Evolutionary conservation across 1,139 yeast genomes (phyloP).

Genomic region (Pichia sp.): DNA sequence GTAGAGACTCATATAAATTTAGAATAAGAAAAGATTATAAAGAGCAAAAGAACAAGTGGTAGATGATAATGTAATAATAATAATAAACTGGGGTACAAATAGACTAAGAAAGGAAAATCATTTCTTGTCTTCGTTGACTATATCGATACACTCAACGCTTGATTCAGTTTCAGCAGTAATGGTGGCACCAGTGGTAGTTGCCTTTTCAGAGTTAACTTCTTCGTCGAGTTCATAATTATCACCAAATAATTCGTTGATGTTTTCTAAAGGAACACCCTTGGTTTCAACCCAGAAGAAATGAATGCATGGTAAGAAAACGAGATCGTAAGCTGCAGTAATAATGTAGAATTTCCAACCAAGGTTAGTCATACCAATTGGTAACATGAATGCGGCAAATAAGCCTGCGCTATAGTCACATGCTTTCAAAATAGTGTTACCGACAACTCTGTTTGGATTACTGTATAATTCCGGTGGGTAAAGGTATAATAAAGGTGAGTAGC

Average conservation of each 20-base stretch:
- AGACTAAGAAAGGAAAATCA: no score
- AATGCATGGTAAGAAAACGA: background rate
- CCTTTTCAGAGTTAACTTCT: background rate
- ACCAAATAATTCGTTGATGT: background rate
- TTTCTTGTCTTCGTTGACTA: no score
- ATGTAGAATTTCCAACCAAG: constrained; percentile 2
- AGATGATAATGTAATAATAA: no score
- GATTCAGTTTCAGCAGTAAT: no score
- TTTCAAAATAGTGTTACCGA: constrained; percentile 1
- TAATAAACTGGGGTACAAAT: no score
- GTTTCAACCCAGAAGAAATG: constrained; percentile 1
- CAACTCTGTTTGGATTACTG: constrained; percentile 3
- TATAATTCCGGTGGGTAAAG: constrained; percentile 2
- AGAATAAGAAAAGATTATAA: no score
- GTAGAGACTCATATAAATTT: no score
- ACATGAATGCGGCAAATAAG: constrained; percentile 1
- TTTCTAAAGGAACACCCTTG: constrained; percentile 1
- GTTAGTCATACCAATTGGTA: constrained; percentile 2
- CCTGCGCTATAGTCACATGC: constrained; percentile 4
- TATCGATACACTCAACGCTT: no score
- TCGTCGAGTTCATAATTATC: no score
- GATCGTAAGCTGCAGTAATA: constrained; percentile 1
- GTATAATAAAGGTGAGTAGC: constrained; percentile 1
- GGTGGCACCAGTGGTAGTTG: no score
- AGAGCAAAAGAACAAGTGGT: no score